Percentiles rank a stretch among this genome's conserved stretches.
These are phyloP conservation scores for Diatrype stigma DNA, from an alignment of 2,329 filamentous ascomycete genomes.

Conservation along the genomic window DNA sequence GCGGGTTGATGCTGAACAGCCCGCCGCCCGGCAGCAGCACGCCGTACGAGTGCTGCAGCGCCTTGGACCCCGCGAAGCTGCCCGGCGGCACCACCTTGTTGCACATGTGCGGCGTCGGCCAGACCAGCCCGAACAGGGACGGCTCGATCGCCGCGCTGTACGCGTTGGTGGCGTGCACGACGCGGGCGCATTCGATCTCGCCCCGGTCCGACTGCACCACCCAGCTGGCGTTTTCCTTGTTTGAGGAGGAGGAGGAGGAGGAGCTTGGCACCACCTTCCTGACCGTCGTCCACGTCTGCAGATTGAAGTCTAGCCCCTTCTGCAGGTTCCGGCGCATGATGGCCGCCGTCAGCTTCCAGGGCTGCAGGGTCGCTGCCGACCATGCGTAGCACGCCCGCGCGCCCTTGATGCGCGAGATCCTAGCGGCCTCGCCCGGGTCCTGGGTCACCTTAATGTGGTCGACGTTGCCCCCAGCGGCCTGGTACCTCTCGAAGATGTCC, in stretches of 20 bases:
- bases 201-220: slow-evolving; percentile 9
- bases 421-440: slow-evolving; percentile 10
- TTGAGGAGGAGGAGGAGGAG: too few relatives aligned
- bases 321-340: slow-evolving; percentile 8
- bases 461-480: slow-evolving; percentile 9
- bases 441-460: slow-evolving; percentile 13
- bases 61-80: slow-evolving; percentile 4
- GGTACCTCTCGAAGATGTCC: slow-evolving; percentile 2
- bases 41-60: slow-evolving; percentile 26
- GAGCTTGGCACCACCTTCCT: not conserved
- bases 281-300: slow-evolving; percentile 11
- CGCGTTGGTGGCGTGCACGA: slow-evolving; percentile 13
- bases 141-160: slow-evolving; percentile 13
- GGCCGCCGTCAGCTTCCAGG: slow-evolving; percentile 11
- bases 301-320: slow-evolving; percentile 7
- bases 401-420: slow-evolving; percentile 6
- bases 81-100: slow-evolving; percentile 10
- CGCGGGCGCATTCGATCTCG: slow-evolving; percentile 5
- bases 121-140: slow-evolving; percentile 12
- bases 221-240: slow-evolving; percentile 1
- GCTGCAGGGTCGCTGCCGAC: slow-evolving; percentile 12
- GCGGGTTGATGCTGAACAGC: slow-evolving; percentile 29
- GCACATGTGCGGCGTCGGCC: slow-evolving; percentile 16
- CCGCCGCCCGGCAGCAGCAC: slow-evolving; percentile 25
- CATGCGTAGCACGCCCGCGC: slow-evolving; percentile 12